phyloP scores from a whole-genome alignment of 2,329 filamentous ascomycete species.

The Fusarium tanahbumbuense region DNA sequence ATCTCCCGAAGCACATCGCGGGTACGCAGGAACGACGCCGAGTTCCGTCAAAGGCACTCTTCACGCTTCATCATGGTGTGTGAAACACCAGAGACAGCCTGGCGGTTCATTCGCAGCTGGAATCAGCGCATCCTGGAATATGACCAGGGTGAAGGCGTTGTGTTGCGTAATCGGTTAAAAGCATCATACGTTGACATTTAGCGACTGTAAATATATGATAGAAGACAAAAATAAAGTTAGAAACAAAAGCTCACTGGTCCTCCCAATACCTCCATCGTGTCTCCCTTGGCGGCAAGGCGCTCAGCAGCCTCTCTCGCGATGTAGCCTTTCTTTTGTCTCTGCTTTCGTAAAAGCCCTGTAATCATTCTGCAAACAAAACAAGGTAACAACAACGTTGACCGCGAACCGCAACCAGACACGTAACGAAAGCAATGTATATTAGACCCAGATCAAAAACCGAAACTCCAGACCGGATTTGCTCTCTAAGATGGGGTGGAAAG shows the following conservation, averaged over 20 bases:
- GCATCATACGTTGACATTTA: constrained; percentile 52
- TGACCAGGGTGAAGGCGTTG: constrained; percentile 20
- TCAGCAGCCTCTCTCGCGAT: constrained; percentile 8
- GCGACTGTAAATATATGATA: constrained; percentile 28
- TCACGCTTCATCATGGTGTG: constrained; percentile 52
- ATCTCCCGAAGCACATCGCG: constrained; percentile 13
- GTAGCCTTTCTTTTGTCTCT: constrained; percentile 16
- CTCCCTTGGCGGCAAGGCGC: background rate
- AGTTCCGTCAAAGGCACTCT: constrained; percentile 36
- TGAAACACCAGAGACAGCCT: constrained; percentile 49
- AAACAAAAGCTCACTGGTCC: constrained; percentile 6
- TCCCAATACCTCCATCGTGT: background rate
- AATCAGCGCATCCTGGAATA: constrained; percentile 50
- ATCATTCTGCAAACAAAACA: constrained; percentile 14
- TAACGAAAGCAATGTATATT: constrained; percentile 55
- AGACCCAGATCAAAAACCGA: constrained; percentile 57
- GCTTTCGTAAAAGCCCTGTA: background rate
- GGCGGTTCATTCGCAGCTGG: constrained; percentile 57
- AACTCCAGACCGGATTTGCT: constrained; percentile 63
- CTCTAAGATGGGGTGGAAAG: constrained; percentile 50
- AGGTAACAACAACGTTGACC: constrained; percentile 15
- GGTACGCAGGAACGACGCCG: constrained; percentile 11
- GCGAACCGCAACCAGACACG: constrained; percentile 36
- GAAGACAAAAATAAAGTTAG: constrained; percentile 3
- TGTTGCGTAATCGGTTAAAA: constrained; percentile 43